Percentiles rank a stretch among this genome's conserved stretches.
These are phyloP conservation scores for Solanum chiquidenum DNA, from an alignment of 257 asterid species.

Conservation along the genomic window DNA sequence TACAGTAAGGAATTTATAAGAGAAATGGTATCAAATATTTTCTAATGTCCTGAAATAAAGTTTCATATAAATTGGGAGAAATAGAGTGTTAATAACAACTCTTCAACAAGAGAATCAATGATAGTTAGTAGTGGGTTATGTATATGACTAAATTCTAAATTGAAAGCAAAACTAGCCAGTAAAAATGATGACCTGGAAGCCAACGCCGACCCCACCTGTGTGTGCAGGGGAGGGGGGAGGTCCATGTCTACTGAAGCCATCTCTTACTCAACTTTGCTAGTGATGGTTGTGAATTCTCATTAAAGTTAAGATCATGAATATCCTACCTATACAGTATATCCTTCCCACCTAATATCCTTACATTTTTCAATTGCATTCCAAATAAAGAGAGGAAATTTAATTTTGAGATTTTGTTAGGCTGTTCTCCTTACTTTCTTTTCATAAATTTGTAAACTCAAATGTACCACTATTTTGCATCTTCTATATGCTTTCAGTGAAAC, in stretches of 20 bases:
- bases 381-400: background rate
- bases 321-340: background rate
- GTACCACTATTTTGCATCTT: background rate
- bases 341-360: background rate
- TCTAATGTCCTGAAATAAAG: background rate
- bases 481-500: background rate
- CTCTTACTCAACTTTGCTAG: background rate
- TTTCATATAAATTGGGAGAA: background rate
- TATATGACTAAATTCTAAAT: background rate
- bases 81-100: background rate
- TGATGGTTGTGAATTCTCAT: background rate
- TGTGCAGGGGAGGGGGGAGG: background rate
- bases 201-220: background rate
- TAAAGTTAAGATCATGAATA: background rate
- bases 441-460: background rate
- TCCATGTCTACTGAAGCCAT: background rate
- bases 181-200: too few species aligned
- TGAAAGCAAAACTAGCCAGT: background rate
- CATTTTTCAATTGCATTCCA: background rate
- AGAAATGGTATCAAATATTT: background rate
- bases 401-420: background rate
- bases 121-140: background rate
- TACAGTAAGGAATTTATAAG: background rate
- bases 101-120: background rate
- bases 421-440: background rate